Evolutionary conservation across 306 rosid species (phyloP).

Genomic region (Argentina anserina): DNA sequence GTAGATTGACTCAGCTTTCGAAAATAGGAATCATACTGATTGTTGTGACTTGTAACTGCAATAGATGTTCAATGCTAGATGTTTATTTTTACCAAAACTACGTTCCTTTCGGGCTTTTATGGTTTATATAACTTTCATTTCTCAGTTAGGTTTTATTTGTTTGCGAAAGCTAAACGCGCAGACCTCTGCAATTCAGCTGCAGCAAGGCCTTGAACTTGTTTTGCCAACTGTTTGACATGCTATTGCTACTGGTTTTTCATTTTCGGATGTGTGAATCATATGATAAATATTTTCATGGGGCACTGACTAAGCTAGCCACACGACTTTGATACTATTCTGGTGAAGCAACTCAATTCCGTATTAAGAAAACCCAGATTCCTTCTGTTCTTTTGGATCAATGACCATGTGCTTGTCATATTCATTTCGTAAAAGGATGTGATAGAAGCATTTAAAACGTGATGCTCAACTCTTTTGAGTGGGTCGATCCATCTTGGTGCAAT

Average conservation of each 20-base stretch:
- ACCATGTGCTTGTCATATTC: slow-evolving; percentile 5
- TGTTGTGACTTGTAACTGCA: not conserved
- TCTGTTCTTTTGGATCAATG: slow-evolving; percentile 3
- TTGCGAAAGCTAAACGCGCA: not conserved
- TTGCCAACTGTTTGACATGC: not conserved
- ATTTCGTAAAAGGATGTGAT: slow-evolving; percentile 1
- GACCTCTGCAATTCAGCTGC: not conserved
- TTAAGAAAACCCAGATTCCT: not conserved
- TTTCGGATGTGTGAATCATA: not conserved
- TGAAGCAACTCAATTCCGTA: not conserved
- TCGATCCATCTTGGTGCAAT: not conserved
- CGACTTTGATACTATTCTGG: not conserved
- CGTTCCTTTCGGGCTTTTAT: not conserved
- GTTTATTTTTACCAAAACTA: not conserved
- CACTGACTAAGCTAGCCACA: not conserved
- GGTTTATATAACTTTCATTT: not conserved
- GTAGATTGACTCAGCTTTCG: slow-evolving; percentile 2
- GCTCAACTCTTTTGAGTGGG: not conserved
- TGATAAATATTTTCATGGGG: not conserved
- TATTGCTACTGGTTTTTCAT: not conserved
- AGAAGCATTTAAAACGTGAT: not conserved
- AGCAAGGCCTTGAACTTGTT: not conserved
- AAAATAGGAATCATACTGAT: not conserved
- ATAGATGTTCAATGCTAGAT: not conserved
- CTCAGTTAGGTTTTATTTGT: not conserved